Evolutionary conservation across 805 yeast genomes (phyloP), one percentile per base, ranked within the genome.

Genomic region (Schwanniomyces occidentalis): DNA sequence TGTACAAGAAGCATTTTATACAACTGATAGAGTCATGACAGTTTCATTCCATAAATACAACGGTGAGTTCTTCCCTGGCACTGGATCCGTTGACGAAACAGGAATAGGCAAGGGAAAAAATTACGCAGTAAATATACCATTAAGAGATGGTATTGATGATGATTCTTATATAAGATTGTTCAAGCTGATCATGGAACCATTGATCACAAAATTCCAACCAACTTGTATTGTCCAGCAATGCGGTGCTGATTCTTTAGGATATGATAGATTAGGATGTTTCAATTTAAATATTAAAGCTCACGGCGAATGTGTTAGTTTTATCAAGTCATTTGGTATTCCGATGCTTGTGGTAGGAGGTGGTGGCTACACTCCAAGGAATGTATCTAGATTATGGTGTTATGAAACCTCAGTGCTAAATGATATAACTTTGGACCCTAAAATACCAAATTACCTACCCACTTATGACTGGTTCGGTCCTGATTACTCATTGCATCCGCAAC

Each of bases 1-100:
- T 45, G 98, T 91, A 13, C 96, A 91, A 60, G 98, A 91, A 61
- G 97, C 97, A 1, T 91, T 91, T 54, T 86, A 91, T 64, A 78
- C 93, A 12, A 86, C 96, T 2, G 98, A 90, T 60, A 69, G 98
- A 41, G 98, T 90, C 29, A 89, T 90, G 96, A 90, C 97, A 1
- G 90, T 90, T 48, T 84, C 95, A 8, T 90, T 90, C 72, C 98
- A 90, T 71, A 91, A 89, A 63, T 91, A 82, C 59, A 78, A 77
- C 49, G 98, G 98, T 14, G 93, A 88, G 59, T 91, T 88, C 56
- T 91, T 91, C 73, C 99, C 99, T 3, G 97, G 96, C 9, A 91
- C 99, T 0, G 99, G 99, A 16, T 85, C 86, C 48, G 75, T 89
- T 32, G 86, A 90, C 50, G 99, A 91, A 53, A 72, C 69, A 15